These are phyloP conservation scores for Chrysopogon serrulatus DNA, from an alignment of 176 grass and related monocot species.

Conservation along the genomic window DNA sequence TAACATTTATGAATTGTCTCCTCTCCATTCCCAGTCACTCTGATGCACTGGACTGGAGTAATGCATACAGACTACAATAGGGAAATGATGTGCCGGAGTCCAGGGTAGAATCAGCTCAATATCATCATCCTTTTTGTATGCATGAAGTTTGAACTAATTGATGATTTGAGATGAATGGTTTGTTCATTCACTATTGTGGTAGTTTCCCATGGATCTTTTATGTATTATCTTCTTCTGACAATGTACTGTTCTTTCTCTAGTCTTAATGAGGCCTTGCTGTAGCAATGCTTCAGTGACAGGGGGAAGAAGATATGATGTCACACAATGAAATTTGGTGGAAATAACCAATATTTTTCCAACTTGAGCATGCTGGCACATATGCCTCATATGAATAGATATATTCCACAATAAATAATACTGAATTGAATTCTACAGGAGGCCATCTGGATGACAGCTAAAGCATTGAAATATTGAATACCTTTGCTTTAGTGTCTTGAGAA, in stretches of 20 bases:
- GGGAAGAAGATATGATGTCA: not conserved
- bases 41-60: not conserved
- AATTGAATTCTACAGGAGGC: not conserved
- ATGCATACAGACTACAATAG: not conserved
- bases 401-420: not conserved
- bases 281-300: slow-evolving; percentile 13
- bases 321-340: not conserved
- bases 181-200: not conserved
- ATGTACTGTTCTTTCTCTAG: not conserved
- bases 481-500: not conserved
- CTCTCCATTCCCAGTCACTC: not conserved
- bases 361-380: not conserved
- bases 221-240: not conserved
- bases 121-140: not conserved
- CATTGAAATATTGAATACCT: not conserved
- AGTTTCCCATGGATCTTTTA: not conserved
- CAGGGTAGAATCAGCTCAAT: not conserved
- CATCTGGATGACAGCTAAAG: not conserved
- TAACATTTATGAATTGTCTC: not conserved
- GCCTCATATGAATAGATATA: not conserved
- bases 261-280: not conserved
- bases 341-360: not conserved
- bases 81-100: not conserved
- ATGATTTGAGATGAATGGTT: slow-evolving; percentile 14
- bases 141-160: not conserved